Conservation (phyloP, 108 stramenopile species). For the Stephanodiscus minutulus region DNA sequence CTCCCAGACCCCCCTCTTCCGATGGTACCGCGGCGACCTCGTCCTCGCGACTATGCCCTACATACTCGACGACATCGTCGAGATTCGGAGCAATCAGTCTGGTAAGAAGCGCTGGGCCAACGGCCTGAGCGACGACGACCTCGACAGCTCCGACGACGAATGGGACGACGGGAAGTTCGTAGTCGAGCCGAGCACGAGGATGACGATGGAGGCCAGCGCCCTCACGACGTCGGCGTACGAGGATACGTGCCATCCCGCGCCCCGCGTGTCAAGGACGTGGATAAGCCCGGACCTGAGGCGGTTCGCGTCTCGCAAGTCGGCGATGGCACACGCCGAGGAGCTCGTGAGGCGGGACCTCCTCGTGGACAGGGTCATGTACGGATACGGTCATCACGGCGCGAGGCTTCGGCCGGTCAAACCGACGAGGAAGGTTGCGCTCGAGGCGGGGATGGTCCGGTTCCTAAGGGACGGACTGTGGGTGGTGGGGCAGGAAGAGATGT, state of each 20-base stretch:
- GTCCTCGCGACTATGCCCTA: conserved; percentile 75
- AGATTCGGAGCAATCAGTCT: conserved; percentile 23
- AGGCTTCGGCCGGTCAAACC: conserved; percentile 63
- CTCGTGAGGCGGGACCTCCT: conserved; percentile 58
- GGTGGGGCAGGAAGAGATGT: conserved; percentile 83
- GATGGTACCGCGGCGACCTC: conserved; percentile 46
- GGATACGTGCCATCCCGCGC: conserved; percentile 40
- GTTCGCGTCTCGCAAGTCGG: conserved; percentile 72
- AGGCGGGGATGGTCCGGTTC: conserved; percentile 78
- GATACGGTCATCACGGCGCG: conserved; percentile 65
- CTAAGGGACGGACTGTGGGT: conserved; percentile 89
- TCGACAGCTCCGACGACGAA: conserved; percentile 49
- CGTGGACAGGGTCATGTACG: conserved; percentile 67
- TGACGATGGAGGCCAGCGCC: conserved; percentile 37
- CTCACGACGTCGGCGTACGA: conserved; percentile 38
- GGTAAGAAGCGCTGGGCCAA: conserved; percentile 30
- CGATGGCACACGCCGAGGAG: conserved; percentile 59
- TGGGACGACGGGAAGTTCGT: conserved; percentile 33
- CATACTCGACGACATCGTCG: conserved; percentile 46
- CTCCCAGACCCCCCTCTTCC: conserved; percentile 47
- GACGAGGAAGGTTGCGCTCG: conserved; percentile 58
- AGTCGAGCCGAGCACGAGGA: conserved; percentile 14
- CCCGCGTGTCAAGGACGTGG: conserved; percentile 52
- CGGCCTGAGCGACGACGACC: conserved; percentile 30
- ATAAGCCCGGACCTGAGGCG: conserved; percentile 64